phyloP scores from a whole-genome alignment of 2,329 filamentous ascomycete genomes.

The Phialophora chinensis region DNA sequence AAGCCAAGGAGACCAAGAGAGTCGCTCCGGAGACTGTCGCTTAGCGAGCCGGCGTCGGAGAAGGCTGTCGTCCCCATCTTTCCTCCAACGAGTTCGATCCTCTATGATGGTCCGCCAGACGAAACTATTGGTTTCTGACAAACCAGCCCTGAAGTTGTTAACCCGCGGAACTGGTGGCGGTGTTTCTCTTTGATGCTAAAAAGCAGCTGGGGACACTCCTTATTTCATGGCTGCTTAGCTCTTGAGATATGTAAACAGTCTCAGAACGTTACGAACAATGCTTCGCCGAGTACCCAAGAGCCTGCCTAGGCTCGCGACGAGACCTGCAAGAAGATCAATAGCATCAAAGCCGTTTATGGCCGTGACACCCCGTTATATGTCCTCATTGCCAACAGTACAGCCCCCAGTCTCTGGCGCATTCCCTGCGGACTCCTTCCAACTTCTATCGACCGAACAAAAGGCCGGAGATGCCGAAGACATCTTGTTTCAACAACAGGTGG shows the following conservation, averaged over 20 bases:
- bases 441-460: constrained; percentile 79
- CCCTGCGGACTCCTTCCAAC: constrained; percentile 80
- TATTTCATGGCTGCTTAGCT: neutral
- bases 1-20: neutral
- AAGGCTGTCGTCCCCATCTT: constrained; percentile 6
- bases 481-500: constrained; percentile 81
- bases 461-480: constrained; percentile 80
- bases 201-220: neutral
- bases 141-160: constrained; percentile 21
- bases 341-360: constrained; percentile 20
- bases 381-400: constrained; percentile 59
- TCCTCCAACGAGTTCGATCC: constrained; percentile 1
- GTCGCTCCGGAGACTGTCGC: constrained; percentile 6
- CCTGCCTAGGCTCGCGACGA: constrained; percentile 29
- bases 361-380: constrained; percentile 57
- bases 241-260: constrained; percentile 7
- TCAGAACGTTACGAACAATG: constrained; percentile 21
- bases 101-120: neutral
- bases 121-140: constrained; percentile 9
- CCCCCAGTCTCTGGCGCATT: constrained; percentile 67
- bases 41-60: constrained; percentile 14
- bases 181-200: constrained; percentile 9
- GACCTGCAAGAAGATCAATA: constrained; percentile 17
- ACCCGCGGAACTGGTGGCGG: constrained; percentile 2
- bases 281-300: constrained; percentile 33